These are phyloP conservation scores for Mycocentrospora acerina DNA, from an alignment of 2,329 filamentous ascomycete species.

Conservation along the genomic window DNA sequence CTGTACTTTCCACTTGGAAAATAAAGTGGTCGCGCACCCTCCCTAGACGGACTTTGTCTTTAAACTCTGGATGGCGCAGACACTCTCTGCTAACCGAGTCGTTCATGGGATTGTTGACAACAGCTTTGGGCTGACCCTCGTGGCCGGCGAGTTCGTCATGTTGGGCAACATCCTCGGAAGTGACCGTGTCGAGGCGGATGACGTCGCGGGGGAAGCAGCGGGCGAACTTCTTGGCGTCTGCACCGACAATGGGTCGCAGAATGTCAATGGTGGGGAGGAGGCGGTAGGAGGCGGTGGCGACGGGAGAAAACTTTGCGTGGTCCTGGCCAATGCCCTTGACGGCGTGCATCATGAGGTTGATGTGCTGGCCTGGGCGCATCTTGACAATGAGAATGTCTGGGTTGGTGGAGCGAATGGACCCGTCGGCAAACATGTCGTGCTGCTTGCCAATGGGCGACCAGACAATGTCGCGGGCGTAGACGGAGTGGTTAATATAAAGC, in stretches of 20 bases:
- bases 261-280: constrained; percentile 88
- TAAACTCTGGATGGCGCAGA: constrained; percentile 87
- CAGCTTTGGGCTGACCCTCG: constrained; percentile 80
- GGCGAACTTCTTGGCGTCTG: constrained; percentile 85
- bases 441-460: constrained; percentile 73
- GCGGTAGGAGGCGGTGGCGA: constrained; percentile 91
- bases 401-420: constrained; percentile 75
- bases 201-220: constrained; percentile 88
- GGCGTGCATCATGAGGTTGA: constrained; percentile 87
- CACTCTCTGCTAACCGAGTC: constrained; percentile 95
- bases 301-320: constrained; percentile 96
- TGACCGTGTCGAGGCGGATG: constrained; percentile 74
- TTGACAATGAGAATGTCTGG: constrained; percentile 95
- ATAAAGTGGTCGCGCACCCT: constrained; percentile 94
- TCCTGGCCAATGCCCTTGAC: constrained; percentile 92
- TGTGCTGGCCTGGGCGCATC: constrained; percentile 83
- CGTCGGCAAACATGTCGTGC: constrained; percentile 46
- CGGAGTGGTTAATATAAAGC: constrained; percentile 80
- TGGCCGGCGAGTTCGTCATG: constrained; percentile 69
- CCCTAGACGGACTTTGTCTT: constrained; percentile 92
- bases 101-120: constrained; percentile 84
- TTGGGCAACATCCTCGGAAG: constrained; percentile 62
- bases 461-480: constrained; percentile 59
- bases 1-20: constrained; percentile 90
- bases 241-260: constrained; percentile 76